A percentile compares a stretch with the other conserved stretches of the same genome.
Evolutionary conservation across 2,329 filamentous ascomycete species (phyloP).

Genomic region (Clonostachys solani): DNA sequence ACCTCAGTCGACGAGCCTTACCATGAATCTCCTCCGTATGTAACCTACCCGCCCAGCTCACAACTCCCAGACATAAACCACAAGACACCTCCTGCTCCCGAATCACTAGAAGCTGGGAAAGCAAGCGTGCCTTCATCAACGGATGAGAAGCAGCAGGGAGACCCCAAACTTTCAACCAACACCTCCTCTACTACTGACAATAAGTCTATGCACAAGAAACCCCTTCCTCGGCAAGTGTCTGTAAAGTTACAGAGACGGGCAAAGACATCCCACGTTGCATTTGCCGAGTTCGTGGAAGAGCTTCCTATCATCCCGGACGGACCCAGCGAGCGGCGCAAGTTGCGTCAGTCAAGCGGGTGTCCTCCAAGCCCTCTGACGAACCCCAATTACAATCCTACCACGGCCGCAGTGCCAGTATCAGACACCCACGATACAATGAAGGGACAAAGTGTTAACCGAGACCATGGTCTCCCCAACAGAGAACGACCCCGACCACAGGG

Average conservation of each 20-base stretch:
- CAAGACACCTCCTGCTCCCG: neutral
- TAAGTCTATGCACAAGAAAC: neutral
- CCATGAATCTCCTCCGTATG: conserved; percentile 48
- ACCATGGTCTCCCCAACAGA: neutral
- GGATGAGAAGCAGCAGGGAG: neutral
- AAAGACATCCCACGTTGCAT: conserved; percentile 16
- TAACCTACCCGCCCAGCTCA: conserved; percentile 20
- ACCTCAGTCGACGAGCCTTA: conserved; percentile 57
- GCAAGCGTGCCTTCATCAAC: neutral
- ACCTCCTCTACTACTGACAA: no score
- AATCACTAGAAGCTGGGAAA: neutral
- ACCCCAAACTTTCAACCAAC: no score
- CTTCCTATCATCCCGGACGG: conserved; percentile 50
- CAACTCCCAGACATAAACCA: no score
- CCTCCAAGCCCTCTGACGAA: conserved; percentile 8
- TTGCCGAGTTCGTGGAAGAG: conserved; percentile 21
- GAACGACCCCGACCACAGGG: conserved; percentile 17
- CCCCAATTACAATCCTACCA: neutral
- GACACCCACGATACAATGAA: neutral
- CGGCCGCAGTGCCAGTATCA: neutral
- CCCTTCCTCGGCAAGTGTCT: conserved; percentile 11
- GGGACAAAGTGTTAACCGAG: neutral
- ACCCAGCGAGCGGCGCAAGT: conserved; percentile 30
- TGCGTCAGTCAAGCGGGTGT: conserved; percentile 17
- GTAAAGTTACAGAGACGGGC: conserved; percentile 46